A percentile compares a stretch with the other conserved stretches of the same genome.
Conservation (phyloP, 306 rosid genomes). For the Lathyrus oleraceus region DNA sequence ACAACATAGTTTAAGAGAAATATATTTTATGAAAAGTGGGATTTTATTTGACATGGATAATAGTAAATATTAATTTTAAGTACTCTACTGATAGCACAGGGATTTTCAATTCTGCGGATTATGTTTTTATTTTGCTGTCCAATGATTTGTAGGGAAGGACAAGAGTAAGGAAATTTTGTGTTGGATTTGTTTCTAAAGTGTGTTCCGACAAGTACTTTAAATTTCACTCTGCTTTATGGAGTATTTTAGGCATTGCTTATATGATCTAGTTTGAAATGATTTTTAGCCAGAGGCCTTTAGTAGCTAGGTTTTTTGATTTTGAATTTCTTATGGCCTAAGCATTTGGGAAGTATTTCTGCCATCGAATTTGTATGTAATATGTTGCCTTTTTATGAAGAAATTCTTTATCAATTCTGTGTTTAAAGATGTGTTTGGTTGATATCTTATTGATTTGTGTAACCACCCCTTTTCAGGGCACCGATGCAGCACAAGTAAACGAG, state of each 20-base stretch:
- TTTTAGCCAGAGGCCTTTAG: slow-evolving; percentile 4
- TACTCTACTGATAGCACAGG: background rate
- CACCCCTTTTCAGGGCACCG: slow-evolving; percentile 71
- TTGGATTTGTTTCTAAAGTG: background rate
- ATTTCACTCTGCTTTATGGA: background rate
- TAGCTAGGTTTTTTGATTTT: background rate
- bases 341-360: background rate
- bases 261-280: slow-evolving; percentile 3
- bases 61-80: background rate
- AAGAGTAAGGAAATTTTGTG: background rate
- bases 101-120: background rate
- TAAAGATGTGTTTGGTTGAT: background rate
- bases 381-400: background rate
- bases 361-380: background rate
- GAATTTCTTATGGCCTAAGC: background rate
- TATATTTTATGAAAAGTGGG: background rate
- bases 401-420: background rate
- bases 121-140: background rate
- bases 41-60: background rate
- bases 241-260: background rate
- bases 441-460: slow-evolving; percentile 13
- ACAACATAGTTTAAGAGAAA: background rate
- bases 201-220: background rate
- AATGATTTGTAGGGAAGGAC: background rate
- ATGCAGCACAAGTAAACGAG: slow-evolving; percentile 71